A percentile compares a stretch with the other conserved stretches of the same genome.
Conservation (phyloP, 2,329 filamentous ascomycete genomes). For the Calonectria naviculata region DNA sequence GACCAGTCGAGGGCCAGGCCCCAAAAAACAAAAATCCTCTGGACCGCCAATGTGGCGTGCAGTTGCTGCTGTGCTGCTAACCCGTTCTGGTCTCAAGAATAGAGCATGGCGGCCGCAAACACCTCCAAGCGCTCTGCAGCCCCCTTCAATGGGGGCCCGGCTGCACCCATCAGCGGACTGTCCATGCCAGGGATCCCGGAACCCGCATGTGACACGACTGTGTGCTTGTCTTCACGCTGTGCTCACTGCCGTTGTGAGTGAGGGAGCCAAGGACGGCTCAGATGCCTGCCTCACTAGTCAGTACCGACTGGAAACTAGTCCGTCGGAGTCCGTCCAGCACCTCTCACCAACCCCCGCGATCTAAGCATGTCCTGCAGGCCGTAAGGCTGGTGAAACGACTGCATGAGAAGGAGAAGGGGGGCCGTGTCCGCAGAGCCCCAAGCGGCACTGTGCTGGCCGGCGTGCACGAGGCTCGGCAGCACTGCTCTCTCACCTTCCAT, state of each 20-base stretch:
- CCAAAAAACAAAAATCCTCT: constrained; percentile 22
- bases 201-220: neutral
- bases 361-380: constrained; percentile 8
- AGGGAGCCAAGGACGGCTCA: constrained; percentile 11
- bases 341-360: constrained; percentile 17
- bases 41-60: constrained; percentile 22
- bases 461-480: neutral
- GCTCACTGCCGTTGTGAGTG: neutral
- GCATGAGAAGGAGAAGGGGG: neutral
- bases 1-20: constrained; percentile 11
- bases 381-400: constrained; percentile 21
- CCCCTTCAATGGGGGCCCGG: constrained; percentile 12
- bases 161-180: neutral
- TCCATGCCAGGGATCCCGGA: neutral
- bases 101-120: constrained; percentile 21
- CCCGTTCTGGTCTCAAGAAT: constrained; percentile 29
- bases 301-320: neutral
- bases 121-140: constrained; percentile 7
- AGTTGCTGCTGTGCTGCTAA: constrained; percentile 15
- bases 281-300: neutral
- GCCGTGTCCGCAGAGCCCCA: constrained; percentile 16
- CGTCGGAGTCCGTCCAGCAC: neutral
- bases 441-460: neutral
- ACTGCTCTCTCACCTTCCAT: neutral
- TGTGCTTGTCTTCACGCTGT: neutral